These are phyloP conservation scores for Vitis cinerea DNA, from an alignment of 164 flowering plant species.

Conservation along the genomic window DNA sequence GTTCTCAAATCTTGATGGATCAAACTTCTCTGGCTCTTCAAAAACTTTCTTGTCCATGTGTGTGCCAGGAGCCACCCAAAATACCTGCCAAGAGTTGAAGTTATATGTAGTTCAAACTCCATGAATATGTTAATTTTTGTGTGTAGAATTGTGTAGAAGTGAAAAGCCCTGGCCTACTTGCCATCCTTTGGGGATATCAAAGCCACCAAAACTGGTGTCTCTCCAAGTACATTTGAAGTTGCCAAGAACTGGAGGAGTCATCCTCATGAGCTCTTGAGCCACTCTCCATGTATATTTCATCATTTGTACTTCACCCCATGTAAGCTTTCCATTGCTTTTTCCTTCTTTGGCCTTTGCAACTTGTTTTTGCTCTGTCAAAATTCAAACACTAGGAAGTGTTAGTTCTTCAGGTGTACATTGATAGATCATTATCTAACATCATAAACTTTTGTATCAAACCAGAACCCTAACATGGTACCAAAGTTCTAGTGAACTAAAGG, in stretches of 20 bases:
- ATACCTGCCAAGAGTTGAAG: constrained; percentile 10
- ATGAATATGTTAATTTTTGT: no score
- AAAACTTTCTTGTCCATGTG: constrained; percentile 26
- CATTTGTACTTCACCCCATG: constrained; percentile 26
- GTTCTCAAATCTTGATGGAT: constrained; percentile 30
- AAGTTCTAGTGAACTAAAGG: no score
- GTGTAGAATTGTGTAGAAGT: no score
- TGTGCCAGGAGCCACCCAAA: constrained; percentile 24
- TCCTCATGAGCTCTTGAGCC: constrained; percentile 30
- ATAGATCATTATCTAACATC: no score
- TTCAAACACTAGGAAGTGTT: background rate
- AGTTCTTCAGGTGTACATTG: no score
- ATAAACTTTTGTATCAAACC: no score
- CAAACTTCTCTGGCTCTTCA: constrained; percentile 28
- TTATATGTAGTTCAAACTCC: no score
- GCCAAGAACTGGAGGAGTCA: constrained; percentile 24
- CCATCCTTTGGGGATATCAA: constrained; percentile 39
- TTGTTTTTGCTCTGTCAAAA: constrained; percentile 27
- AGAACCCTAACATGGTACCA: no score
- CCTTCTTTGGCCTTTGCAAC: constrained; percentile 7
- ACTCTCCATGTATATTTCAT: constrained; percentile 31
- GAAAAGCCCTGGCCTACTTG: constrained; percentile 15
- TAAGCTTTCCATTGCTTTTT: constrained; percentile 13
- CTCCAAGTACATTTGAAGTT: constrained; percentile 13
- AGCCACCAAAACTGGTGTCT: constrained; percentile 29